phyloP scores from a whole-genome alignment of 208 protist genomes.

The Wallacemonas sp. region DNA sequence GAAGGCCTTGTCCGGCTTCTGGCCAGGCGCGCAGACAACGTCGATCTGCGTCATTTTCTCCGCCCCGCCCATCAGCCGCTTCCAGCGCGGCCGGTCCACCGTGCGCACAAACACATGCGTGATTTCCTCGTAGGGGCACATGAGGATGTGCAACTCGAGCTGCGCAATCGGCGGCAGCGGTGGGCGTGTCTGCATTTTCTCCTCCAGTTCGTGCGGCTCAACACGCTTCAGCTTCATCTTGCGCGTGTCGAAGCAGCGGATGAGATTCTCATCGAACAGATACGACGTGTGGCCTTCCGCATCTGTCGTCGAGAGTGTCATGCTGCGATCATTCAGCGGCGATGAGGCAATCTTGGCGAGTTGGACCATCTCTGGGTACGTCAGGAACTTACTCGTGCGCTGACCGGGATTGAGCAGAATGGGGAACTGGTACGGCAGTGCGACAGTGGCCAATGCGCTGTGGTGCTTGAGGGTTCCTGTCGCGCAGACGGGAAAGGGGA shows the following conservation, averaged over 20 bases:
- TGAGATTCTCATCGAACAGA: conserved; percentile 63
- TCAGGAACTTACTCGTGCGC: conserved; percentile 87
- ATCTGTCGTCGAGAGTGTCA: background rate
- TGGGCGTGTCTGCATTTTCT: conserved; percentile 34
- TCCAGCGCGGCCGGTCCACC: conserved; percentile 70
- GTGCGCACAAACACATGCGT: conserved; percentile 71
- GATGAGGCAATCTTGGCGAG: conserved; percentile 47
- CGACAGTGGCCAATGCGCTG: conserved; percentile 72
- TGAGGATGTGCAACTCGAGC: conserved; percentile 84
- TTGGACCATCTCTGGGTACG: conserved; percentile 87
- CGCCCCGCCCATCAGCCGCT: conserved; percentile 54
- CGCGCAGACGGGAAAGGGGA: conserved; percentile 79
- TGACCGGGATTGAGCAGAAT: conserved; percentile 83
- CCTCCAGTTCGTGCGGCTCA: conserved; percentile 50
- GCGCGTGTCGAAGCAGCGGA: conserved; percentile 67
- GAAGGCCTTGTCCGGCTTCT: conserved; percentile 50
- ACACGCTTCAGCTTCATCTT: conserved; percentile 73
- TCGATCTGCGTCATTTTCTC: conserved; percentile 87
- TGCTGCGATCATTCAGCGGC: conserved; percentile 43
- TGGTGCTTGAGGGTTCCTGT: conserved; percentile 72
- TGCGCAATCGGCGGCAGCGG: conserved; percentile 75
- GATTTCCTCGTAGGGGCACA: conserved; percentile 69
- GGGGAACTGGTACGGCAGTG: conserved; percentile 56
- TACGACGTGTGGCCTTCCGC: conserved; percentile 9
- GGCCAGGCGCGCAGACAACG: conserved; percentile 45